These are phyloP conservation scores for Haberlea rhodopensis DNA, from an alignment of 257 asterid genomes.

Conservation along the genomic window DNA sequence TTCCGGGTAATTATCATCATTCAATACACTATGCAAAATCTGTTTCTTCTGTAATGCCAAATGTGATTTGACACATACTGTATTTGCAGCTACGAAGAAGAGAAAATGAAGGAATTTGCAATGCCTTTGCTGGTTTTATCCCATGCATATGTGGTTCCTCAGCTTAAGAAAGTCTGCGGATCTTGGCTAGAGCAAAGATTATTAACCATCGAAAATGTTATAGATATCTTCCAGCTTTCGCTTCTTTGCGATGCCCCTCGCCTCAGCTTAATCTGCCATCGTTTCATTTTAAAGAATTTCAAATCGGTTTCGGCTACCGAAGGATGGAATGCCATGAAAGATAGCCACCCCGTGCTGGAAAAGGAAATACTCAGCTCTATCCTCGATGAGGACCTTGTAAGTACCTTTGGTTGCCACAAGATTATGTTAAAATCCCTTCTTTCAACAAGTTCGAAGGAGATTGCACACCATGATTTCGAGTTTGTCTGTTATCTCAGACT, in stretches of 20 bases:
- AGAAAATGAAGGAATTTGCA: conserved; percentile 65
- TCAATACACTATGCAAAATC: neutral
- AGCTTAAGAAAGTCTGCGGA: conserved; percentile 61
- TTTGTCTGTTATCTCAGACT: too few relatives aligned
- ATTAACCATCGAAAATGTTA: conserved; percentile 60
- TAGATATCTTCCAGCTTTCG: conserved; percentile 80
- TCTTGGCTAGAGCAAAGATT: conserved; percentile 52
- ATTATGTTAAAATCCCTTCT: too few relatives aligned
- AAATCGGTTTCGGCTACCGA: conserved; percentile 65
- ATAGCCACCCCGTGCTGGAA: conserved; percentile 68
- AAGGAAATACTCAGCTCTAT: conserved; percentile 72
- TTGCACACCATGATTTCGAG: too few relatives aligned
- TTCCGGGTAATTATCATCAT: conserved; percentile 48
- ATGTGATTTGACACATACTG: neutral
- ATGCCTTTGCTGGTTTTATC: conserved; percentile 80
- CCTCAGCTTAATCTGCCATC: conserved; percentile 52
- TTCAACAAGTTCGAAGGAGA: too few relatives aligned
- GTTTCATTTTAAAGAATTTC: conserved; percentile 59
- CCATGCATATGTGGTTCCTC: conserved; percentile 58
- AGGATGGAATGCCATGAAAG: conserved; percentile 89
- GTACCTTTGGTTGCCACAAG: conserved; percentile 36
- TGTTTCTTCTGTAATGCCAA: neutral
- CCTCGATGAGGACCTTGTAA: conserved; percentile 86
- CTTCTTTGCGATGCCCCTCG: conserved; percentile 70
- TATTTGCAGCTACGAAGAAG: conserved; percentile 66